Evolutionary conservation across 164 flowering plant genomes (phyloP), one percentile per base, ranked within the genome.

Genomic region (Taxillus chinensis): DNA sequence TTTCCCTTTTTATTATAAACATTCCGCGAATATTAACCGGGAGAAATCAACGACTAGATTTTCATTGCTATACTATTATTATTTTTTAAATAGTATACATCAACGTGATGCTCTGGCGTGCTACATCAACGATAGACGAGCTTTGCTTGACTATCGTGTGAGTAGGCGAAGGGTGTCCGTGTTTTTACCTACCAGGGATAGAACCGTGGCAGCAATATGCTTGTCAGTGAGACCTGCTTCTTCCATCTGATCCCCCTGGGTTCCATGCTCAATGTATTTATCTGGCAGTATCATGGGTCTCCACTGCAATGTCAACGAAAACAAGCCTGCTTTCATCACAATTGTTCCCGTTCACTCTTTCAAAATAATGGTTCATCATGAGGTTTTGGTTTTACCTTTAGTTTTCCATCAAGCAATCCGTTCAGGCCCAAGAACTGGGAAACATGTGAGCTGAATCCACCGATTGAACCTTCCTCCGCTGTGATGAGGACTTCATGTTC

Each of bases 181-280:
- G 60, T 41, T 41, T 59, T 63, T 59, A 2, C 79, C 74, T 6
- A 70, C 51, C 13, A 78, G 67, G 11, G 76, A 70, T 48, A 72
- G 41, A 48, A 73, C 81, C 7, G 82, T 76, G 3, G 75, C 78
- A 4, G 80, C 83, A 39, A 79, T 80, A 42, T 82, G 82, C 39
- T 65, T 67, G 6, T 79, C 65, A 15, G 61, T 68, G 5, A 82
- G 76, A 1, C 86, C 83, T 15, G 83, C 83, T 41, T 74, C 82
- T 61, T 70, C 78, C 2, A 74, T 63, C 68, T 82, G 86, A 17
- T 78, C 83, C 1, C 11, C 51, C n/a, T 67, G 83, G 9, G 80
- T 64, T 63, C 86, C 86, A 61, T 82, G 86, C 39, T 82, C 81
- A 12, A 82, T 79, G 62, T 82, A 82, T 57, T 80, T 64, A 59